phyloP scores from a whole-genome alignment of 192 early-diverging fungal species.

The Linnemannia hyalina region DNA sequence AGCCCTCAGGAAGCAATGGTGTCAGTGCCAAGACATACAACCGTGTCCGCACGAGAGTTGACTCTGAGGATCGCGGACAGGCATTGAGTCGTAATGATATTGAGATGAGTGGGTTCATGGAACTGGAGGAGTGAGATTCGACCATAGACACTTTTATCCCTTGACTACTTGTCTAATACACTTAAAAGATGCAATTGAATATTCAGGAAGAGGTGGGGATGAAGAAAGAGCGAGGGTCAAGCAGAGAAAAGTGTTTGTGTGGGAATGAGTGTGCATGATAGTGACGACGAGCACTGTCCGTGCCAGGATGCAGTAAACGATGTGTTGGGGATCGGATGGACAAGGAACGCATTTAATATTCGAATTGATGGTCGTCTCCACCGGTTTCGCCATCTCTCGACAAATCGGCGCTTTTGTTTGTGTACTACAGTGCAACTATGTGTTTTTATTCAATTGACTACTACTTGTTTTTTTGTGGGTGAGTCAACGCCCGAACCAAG shows the following conservation, averaged over 20 bases:
- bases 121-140: constrained; percentile 15
- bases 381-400: background rate
- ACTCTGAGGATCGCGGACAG: constrained; percentile 29
- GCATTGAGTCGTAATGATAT: constrained; percentile 30
- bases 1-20: background rate
- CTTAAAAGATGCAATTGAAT: background rate
- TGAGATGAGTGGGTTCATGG: constrained; percentile 52
- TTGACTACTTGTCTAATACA: background rate
- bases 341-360: background rate
- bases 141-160: background rate
- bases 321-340: background rate
- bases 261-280: background rate
- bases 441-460: background rate
- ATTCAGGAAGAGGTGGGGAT: background rate
- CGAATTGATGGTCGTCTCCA: too few relatives aligned
- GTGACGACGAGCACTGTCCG: background rate
- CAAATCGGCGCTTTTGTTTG: constrained; percentile 8
- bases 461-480: constrained; percentile 3
- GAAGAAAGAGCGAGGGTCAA: background rate
- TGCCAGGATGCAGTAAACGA: background rate
- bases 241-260: background rate
- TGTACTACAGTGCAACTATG: too few relatives aligned
- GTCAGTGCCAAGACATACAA: constrained; percentile 26
- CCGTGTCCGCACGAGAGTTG: constrained; percentile 29
- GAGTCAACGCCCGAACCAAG: constrained; percentile 1